Percentiles rank a stretch among this genome's conserved stretches.
Conservation (phyloP, 2,329 filamentous ascomycete species). For the Hortaea werneckii region DNA sequence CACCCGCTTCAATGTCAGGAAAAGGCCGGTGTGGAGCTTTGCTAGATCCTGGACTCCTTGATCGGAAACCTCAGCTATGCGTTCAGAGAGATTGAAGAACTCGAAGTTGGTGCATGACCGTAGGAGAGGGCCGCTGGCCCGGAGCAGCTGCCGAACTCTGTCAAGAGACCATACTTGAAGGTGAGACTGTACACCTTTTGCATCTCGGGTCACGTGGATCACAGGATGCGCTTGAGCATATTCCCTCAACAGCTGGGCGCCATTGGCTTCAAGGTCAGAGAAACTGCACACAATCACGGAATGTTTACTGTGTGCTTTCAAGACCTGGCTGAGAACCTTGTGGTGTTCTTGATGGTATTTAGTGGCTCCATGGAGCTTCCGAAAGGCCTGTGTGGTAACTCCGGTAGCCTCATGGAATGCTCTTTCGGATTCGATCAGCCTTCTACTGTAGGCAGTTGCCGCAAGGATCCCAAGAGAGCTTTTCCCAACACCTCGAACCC, state of each 20-base stretch:
- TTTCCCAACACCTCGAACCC: conserved; percentile 65
- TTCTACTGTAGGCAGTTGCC: conserved; percentile 57
- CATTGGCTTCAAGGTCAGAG: conserved; percentile 55
- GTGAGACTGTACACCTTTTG: conserved; percentile 53
- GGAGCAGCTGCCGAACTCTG: conserved; percentile 49
- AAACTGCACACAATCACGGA: conserved; percentile 63
- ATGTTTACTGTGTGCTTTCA: conserved; percentile 49
- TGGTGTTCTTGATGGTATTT: conserved; percentile 56
- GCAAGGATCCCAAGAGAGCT: conserved; percentile 67
- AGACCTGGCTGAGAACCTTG: conserved; percentile 49
- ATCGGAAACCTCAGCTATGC: conserved; percentile 3
- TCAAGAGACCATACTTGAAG: conserved; percentile 44
- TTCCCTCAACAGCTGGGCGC: conserved; percentile 50
- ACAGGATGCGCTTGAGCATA: conserved; percentile 58
- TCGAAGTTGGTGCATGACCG: conserved; percentile 62
- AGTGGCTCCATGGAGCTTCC: conserved; percentile 49
- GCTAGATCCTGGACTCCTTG: conserved; percentile 20
- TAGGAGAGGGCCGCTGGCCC: conserved; percentile 48
- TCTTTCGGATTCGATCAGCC: conserved; percentile 58
- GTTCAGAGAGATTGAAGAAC: conserved; percentile 64
- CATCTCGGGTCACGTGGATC: conserved; percentile 58
- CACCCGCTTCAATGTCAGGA: conserved; percentile 56
- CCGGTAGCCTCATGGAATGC: conserved; percentile 57
- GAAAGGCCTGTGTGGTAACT: conserved; percentile 52
- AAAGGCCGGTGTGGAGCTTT: conserved; percentile 38